Conservation (phyloP, 345 rosid genomes). For the Garcia nutans region DNA sequence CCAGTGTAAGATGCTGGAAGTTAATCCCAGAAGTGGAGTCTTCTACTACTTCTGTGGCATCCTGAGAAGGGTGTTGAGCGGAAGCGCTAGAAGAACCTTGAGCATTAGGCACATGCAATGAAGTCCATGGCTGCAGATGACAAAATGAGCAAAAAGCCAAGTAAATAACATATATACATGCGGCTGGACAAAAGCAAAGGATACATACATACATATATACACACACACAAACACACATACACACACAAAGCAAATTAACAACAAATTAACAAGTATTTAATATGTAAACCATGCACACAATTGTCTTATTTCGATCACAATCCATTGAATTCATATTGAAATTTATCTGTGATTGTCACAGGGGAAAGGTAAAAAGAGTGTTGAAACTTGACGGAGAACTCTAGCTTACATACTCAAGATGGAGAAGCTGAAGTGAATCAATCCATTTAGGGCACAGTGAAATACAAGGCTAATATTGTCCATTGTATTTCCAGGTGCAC, state of each 20-base stretch:
- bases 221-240: no score
- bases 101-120: conserved; percentile 20
- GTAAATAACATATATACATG: neutral
- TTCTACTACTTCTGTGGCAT: conserved; percentile 28
- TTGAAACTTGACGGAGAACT: neutral
- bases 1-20: conserved; percentile 32
- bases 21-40: conserved; percentile 28
- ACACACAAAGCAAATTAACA: neutral
- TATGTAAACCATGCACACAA: neutral
- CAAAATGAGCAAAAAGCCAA: conserved; percentile 15
- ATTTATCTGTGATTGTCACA: neutral
- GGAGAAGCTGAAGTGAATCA: neutral
- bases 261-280: neutral
- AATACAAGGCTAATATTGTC: neutral
- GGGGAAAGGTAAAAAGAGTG: neutral
- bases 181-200: neutral
- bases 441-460: neutral
- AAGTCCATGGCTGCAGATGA: conserved; percentile 30
- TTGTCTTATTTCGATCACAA: neutral
- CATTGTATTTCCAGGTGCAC: neutral
- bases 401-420: neutral
- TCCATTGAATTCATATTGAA: neutral
- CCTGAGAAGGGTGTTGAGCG: conserved; percentile 32
- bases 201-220: neutral
- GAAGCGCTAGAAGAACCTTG: conserved; percentile 31